Base-by-base conservation (phyloP, 192 early-diverging fungal genomes). In the Backusella macrospora region DNA sequence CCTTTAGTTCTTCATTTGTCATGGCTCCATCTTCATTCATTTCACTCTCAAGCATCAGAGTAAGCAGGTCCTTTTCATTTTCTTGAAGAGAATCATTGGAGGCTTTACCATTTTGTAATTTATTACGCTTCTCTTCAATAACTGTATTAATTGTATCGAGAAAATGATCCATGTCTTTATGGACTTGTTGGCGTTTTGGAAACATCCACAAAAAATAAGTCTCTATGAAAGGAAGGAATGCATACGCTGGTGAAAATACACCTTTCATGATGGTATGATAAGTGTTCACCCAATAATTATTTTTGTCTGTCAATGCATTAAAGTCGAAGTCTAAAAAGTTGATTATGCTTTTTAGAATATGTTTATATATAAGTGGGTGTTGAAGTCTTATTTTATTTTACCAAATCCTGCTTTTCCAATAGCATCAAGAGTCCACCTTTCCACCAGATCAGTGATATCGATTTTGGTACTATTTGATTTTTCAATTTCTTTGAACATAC, bases 21-120 rank as follows among this genome's bases (percentile, higher is more conserved):
- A 77, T 83, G 39, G 79, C 76, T 44, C 82, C 69, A 47, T 85
- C 74, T 73, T 82, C 78, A 6, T 64, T 64, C 26, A 63, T 43
- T 29, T 64, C 72, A 40, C 84, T 82, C 70, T 88, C 84, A 26
- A 88, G 68, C 84, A 88, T 81, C 67, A 88, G 74, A 10, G 87
- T 83, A 26, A 88, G 76, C 12, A 73, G 12, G 23, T 73, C 72
- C 23, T 73, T 73, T 63, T 73, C 72, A 9, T 48, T 45, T 23
- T 65, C 72, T 6, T 46, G 44, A 9, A 29, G n/a, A 39, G 34
- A 38, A 6, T 65, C 26, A 10, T 23, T 29, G 6, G 4, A 10
- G 14, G 18, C 12, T 42, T 66, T 37, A 10, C 15, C 34, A 29
- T 23, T 59, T 59, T 59, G 52, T 59, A 73, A 29, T 10, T 18